Evolutionary conservation across 2,329 filamentous ascomycete genomes (phyloP), one percentile per base, ranked within the genome.

Genomic region (Fusarium burgessii): DNA sequence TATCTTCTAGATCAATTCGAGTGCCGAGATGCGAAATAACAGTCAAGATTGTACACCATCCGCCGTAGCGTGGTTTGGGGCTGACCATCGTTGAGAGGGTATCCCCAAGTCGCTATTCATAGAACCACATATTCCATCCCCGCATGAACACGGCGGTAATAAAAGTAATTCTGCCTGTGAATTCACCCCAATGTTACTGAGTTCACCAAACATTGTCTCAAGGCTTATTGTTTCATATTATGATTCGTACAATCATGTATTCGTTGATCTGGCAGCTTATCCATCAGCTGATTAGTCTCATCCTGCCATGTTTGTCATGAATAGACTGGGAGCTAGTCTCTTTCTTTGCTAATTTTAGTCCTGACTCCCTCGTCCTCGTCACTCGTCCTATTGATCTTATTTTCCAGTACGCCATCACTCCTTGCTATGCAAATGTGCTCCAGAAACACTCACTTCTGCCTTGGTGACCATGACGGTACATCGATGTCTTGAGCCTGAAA

Each of bases 381-480:
- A 29, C 29, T 29, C 29, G 29, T 58, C 51, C 38, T 35, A 41
- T 43, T 42, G 23, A 38, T 49, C 45, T 43, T 54, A 45, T 60
- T 62, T 61, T 54, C 58, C 67, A 45, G 58, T 71, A 64, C 73
- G 76, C 76, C 76, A 49, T 71, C 74, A 71, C 71, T 75, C 74
- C 72, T 55, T 78, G 75, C 70, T 74, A 77, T 78, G 77, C 70
- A 68, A 66, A 59, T 59, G 49, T 52, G 47, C 50, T 42, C 20
- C 40, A 58, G 33, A 69, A 65, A 55, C 65, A 58, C 47, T 68
- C 64, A 46, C 51, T 54, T 62, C 62, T 41, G 55, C 55, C 46
- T 55, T 38, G 36, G 14, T 45, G 49, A 57, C 35, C 46, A 38
- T 27, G 47, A 27, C 32, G 23, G 50, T 41, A 27, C 29, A 47